These are phyloP conservation scores for Amanita jacksonii DNA, from an alignment of 768 basidiomycete genomes.

Conservation along the genomic window DNA sequence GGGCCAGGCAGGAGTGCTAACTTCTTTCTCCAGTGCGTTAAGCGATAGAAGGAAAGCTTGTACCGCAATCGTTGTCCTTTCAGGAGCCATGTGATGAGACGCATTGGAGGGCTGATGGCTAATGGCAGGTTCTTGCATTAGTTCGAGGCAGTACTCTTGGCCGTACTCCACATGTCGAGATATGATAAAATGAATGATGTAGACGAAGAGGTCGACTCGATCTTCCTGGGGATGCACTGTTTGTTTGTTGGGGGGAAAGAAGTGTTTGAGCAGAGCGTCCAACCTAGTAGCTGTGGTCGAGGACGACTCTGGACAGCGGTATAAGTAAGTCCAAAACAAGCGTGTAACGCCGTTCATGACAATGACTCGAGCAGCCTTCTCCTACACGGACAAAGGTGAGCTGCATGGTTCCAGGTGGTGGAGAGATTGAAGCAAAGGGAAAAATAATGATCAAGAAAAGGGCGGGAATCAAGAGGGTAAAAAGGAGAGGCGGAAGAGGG, in stretches of 20 bases:
- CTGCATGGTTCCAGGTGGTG: too few species aligned
- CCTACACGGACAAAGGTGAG: too few species aligned
- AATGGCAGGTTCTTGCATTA: slow-evolving; percentile 62
- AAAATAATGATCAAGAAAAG: slow-evolving; percentile 6
- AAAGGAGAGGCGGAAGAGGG: too few species aligned
- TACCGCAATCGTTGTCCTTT: slow-evolving; percentile 64
- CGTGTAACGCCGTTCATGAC: slow-evolving; percentile 79
- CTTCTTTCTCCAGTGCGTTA: slow-evolving; percentile 63
- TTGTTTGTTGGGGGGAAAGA: slow-evolving; percentile 67
- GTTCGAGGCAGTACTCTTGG: slow-evolving; percentile 68
- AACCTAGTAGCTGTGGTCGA: slow-evolving; percentile 77
- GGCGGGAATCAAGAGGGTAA: neutral
- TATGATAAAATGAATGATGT: slow-evolving; percentile 74
- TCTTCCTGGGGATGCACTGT: slow-evolving; percentile 62
- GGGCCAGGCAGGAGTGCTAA: slow-evolving; percentile 68
- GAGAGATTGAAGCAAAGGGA: too few species aligned
- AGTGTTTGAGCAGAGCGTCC: slow-evolving; percentile 61
- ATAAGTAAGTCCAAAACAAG: slow-evolving; percentile 91
- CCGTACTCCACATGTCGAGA: slow-evolving; percentile 82
- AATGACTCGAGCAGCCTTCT: slow-evolving; percentile 58
- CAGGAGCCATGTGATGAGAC: slow-evolving; percentile 49
- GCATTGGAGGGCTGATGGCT: slow-evolving; percentile 26
- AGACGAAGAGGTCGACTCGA: slow-evolving; percentile 65
- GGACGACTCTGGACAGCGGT: slow-evolving; percentile 78
- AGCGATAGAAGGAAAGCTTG: slow-evolving; percentile 72